Percentiles rank a stretch among this genome's conserved stretches.
phyloP scores from a whole-genome alignment of 164 flowering plant genomes.

The Cinnamomum chago region DNA sequence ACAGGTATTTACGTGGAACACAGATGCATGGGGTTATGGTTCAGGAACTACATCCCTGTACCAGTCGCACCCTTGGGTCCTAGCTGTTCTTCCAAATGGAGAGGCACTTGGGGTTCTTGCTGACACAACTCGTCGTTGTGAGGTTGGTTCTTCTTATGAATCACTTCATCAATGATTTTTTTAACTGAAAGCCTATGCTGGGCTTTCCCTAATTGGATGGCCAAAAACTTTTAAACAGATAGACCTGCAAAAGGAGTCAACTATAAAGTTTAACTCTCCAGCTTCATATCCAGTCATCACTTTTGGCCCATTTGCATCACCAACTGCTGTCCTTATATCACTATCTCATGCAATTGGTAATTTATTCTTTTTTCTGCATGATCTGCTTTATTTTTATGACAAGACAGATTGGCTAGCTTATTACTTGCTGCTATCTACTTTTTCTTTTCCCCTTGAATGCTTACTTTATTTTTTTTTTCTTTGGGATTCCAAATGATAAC shows the following conservation, averaged over 20 bases:
- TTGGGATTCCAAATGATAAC: background rate
- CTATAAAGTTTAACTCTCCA: constrained; percentile 52
- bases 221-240: constrained; percentile 37
- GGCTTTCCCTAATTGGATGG: constrained; percentile 1
- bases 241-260: constrained; percentile 68
- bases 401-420: background rate
- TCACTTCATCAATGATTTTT: constrained; percentile 2
- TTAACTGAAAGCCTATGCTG: background rate
- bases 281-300: constrained; percentile 73
- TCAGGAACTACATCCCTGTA: constrained; percentile 81
- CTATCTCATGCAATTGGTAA: constrained; percentile 82
- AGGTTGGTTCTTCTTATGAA: constrained; percentile 40
- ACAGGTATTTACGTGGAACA: constrained; percentile 89
- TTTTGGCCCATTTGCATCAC: constrained; percentile 88
- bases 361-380: background rate
- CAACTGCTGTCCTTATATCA: constrained; percentile 60
- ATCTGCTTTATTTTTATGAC: background rate
- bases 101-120: constrained; percentile 87
- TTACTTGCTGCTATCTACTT: background rate
- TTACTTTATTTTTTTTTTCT: background rate
- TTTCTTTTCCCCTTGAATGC: background rate
- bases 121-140: constrained; percentile 84
- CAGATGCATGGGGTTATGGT: constrained; percentile 88
- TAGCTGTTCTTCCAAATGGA: constrained; percentile 83
- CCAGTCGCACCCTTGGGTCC: constrained; percentile 97